These are phyloP conservation scores for Grosmannia penicillata DNA, from an alignment of 2,329 filamentous ascomycete species.

Conservation along the genomic window DNA sequence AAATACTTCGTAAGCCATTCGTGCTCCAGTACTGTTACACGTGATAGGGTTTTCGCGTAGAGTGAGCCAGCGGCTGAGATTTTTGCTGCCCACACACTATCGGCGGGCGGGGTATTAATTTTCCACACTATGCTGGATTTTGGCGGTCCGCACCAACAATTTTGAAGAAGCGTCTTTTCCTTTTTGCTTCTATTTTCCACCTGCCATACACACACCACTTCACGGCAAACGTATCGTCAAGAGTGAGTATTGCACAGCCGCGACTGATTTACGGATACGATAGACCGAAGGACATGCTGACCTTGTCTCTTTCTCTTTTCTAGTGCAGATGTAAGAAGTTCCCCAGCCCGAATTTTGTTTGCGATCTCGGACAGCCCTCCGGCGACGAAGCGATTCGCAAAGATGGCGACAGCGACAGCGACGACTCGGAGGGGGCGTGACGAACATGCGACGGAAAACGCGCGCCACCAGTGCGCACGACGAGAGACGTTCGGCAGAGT, in stretches of 20 bases:
- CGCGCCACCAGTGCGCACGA: background rate
- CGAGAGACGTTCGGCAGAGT: background rate
- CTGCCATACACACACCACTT: constrained; percentile 4
- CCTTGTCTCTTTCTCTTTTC: constrained; percentile 13
- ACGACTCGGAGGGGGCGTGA: background rate
- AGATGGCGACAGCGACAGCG: background rate
- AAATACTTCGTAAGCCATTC: too few species aligned
- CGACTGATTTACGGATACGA: background rate
- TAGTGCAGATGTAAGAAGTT: constrained; percentile 81
- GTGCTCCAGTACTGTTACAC: constrained; percentile 4
- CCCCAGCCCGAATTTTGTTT: constrained; percentile 3
- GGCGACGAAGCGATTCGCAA: background rate
- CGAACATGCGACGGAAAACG: background rate
- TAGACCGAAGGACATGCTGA: constrained; percentile 9
- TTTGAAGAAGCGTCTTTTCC: constrained; percentile 8
- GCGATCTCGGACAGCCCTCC: background rate
- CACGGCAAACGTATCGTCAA: constrained; percentile 11
- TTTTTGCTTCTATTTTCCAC: constrained; percentile 2
- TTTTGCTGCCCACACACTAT: background rate
- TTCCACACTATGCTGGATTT: constrained; percentile 7
- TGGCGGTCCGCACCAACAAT: constrained; percentile 12
- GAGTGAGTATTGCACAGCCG: constrained; percentile 9
- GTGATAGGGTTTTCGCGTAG: constrained; percentile 10
- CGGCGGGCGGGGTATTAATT: constrained; percentile 6
- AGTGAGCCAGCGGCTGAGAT: too few species aligned